Conservation (phyloP, 345 rosid genomes). For the Brassica carinata region DNA sequence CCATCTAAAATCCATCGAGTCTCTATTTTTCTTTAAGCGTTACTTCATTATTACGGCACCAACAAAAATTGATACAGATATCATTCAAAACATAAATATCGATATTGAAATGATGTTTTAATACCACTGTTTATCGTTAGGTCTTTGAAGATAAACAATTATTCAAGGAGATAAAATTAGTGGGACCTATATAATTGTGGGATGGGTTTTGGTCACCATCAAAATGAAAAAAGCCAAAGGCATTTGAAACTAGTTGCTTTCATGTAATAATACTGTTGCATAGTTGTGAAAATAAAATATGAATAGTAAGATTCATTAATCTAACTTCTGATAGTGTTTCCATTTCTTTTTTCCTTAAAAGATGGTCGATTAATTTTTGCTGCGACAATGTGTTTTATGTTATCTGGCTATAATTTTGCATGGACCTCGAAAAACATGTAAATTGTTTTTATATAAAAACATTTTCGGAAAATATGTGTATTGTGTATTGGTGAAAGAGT, state of each 20-base stretch:
- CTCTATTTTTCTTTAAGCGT: neutral
- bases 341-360: neutral
- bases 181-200: neutral
- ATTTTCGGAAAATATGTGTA: neutral
- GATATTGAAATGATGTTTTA: neutral
- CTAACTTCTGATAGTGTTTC: neutral
- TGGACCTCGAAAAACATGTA: neutral
- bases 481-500: conserved; percentile 8
- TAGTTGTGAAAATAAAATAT: neutral
- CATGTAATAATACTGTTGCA: neutral
- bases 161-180: neutral
- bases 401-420: neutral
- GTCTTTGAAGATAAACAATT: neutral
- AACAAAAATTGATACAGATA: neutral
- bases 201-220: neutral
- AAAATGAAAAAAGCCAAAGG: neutral
- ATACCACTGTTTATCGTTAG: neutral
- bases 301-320: neutral
- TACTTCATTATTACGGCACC: neutral
- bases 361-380: neutral
- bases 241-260: neutral
- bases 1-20: neutral
- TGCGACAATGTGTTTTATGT: neutral
- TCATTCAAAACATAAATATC: neutral
- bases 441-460: neutral